phyloP scores from a whole-genome alignment of 2,329 filamentous ascomycete genomes.

The Torrubiella hemipterigena region DNA sequence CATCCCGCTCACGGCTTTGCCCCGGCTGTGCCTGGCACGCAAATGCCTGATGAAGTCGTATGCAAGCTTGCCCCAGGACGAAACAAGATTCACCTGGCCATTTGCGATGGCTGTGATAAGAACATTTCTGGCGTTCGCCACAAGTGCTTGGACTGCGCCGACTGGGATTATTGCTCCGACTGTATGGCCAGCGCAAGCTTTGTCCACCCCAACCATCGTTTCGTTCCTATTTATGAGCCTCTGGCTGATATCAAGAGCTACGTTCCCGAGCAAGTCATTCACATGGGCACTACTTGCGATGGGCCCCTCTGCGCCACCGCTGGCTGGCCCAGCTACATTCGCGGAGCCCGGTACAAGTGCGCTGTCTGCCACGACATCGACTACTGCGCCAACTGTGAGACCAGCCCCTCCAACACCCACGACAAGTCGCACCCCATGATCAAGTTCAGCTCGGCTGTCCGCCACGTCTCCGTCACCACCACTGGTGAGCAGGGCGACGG shows the following conservation, averaged over 20 bases:
- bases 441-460: constrained; percentile 90
- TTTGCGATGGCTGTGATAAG: constrained; percentile 91
- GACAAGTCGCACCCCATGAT: constrained; percentile 95
- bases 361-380: constrained; percentile 90
- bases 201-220: constrained; percentile 74
- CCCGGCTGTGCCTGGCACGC: constrained; percentile 51
- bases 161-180: constrained; percentile 86
- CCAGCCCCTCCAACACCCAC: constrained; percentile 70
- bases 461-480: constrained; percentile 77
- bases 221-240: constrained; percentile 75
- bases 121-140: constrained; percentile 80
- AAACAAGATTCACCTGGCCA: constrained; percentile 70
- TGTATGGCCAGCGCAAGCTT: constrained; percentile 58
- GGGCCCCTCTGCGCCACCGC: constrained; percentile 67
- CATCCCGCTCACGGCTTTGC: constrained; percentile 77
- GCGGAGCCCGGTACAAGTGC: constrained; percentile 89
- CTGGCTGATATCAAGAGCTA: constrained; percentile 23
- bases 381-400: constrained; percentile 91
- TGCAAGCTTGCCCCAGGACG: constrained; percentile 68
- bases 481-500: constrained; percentile 64
- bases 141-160: constrained; percentile 94
- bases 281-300: constrained; percentile 87
- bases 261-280: constrained; percentile 30
- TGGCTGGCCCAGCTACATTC: constrained; percentile 57
- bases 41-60: constrained; percentile 48